Evolutionary conservation across 805 yeast species (phyloP), one percentile per base, ranked within the genome.

Genomic region (Komagataella ulmi): DNA sequence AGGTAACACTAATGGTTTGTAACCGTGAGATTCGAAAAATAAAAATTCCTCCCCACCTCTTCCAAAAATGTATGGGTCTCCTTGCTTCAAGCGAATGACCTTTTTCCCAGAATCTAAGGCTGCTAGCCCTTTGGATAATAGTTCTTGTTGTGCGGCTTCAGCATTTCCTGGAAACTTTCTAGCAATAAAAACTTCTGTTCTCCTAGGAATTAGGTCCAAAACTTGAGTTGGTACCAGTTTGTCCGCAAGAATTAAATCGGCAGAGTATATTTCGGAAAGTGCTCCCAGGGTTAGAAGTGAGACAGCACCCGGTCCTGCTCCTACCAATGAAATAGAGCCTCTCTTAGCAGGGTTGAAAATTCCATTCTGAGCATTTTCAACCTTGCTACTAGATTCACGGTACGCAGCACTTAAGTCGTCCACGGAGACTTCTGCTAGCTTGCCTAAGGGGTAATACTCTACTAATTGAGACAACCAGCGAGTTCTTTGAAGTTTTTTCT

Each of bases 131-230:
- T 83, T 64, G n/a, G 74, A 70, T 40, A 88, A 68, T 47, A 91
- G 73, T 65, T 91, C 96, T 54, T 85, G 76, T 65, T 91, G 98
- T 0, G 98, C 98, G 49, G 77, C 76, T 60, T 89, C 97, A 1
- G 98, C 97, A 63, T 91, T 91, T 1, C 98, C 98, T 2, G 98
- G 98, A 68, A 89, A 91, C 65, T 91, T 91, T 45, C 88, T 76
- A 1, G 98, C 98, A 54, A 91, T 89, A 62, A 85, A 88, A 3
- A 84, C 71, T 47, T 81, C 83, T 1, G 95, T 86, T 30, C 73
- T 72, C 30, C 75, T 64, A 0, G 97, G 97, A n/a, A 91, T 83
- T 17, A 90, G 67, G 47, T 83, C 87, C 43, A 91, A 69, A 1
- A 91, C 95, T 58, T 83, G 84, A 58, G 85, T 86, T 3, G 98